A percentile compares a stretch with the other conserved stretches of the same genome.
These are phyloP conservation scores for Trichoderma endophyticum DNA, from an alignment of 2,329 filamentous ascomycete species.

Conservation along the genomic window DNA sequence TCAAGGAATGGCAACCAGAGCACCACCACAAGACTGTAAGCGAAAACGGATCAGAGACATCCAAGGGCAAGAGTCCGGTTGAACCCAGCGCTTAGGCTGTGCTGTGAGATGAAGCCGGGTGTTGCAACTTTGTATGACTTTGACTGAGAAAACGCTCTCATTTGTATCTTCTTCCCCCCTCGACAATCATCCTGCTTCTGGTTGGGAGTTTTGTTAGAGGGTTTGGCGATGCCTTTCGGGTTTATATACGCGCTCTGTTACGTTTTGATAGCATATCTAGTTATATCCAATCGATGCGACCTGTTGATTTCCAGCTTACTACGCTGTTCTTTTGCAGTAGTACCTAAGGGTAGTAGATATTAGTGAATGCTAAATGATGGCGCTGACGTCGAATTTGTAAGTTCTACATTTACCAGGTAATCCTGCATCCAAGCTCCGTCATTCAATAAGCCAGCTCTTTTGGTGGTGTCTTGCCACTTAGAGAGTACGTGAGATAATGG, in stretches of 20 bases:
- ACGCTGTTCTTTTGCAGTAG: too few species aligned
- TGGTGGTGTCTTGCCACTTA: neutral
- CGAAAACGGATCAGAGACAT: slow-evolving; percentile 25
- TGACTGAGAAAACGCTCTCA: neutral
- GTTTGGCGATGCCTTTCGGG: neutral
- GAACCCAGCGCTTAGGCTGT: slow-evolving; percentile 8
- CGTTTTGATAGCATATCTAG: neutral
- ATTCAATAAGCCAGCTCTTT: neutral
- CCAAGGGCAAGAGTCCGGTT: slow-evolving; percentile 27
- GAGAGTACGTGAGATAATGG: neutral
- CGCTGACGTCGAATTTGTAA: neutral
- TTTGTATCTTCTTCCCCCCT: neutral
- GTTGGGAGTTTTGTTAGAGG: neutral
- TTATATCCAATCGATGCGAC: neutral
- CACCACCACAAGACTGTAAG: slow-evolving; percentile 23
- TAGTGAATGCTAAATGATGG: neutral
- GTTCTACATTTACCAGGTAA: neutral
- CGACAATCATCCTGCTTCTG: neutral
- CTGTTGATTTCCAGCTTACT: neutral
- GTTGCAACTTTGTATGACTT: neutral
- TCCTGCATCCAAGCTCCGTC: neutral
- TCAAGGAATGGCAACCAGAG: slow-evolving; percentile 69
- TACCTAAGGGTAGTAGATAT: neutral
- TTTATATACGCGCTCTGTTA: neutral
- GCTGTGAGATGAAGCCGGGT: neutral